phyloP scores from a whole-genome alignment of 164 flowering plant species.

The Cinnamomum chago region DNA sequence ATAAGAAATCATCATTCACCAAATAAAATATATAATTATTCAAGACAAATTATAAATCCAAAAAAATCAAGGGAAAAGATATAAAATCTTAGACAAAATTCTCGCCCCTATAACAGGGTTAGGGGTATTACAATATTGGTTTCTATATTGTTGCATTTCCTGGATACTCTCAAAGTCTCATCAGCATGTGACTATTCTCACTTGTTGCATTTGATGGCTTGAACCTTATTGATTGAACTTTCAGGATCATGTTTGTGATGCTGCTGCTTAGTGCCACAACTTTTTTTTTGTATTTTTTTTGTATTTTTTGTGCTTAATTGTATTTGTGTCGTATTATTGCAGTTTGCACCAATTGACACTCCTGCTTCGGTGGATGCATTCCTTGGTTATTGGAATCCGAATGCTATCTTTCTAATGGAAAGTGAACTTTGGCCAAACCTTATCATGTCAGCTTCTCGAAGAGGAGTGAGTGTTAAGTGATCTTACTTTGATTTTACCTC shows the following conservation, averaged over 20 bases:
- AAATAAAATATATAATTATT: too few relatives aligned
- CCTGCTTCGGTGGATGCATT: constrained; percentile 68
- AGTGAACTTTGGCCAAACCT: constrained; percentile 98
- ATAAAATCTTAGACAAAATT: too few relatives aligned
- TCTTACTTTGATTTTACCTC: too few relatives aligned
- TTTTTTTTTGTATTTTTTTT: not conserved
- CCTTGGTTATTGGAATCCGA: constrained; percentile 83
- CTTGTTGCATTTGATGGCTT: not conserved
- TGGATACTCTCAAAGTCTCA: not conserved
- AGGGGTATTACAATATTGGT: not conserved
- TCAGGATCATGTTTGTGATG: not conserved
- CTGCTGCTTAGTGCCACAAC: not conserved
- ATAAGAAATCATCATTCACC: too few relatives aligned
- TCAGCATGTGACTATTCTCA: not conserved
- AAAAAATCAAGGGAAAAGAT: too few relatives aligned
- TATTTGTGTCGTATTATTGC: constrained; percentile 10
- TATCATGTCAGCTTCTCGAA: constrained; percentile 60
- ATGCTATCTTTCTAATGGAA: constrained; percentile 70
- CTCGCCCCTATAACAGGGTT: too few relatives aligned
- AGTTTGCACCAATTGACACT: constrained; percentile 89
- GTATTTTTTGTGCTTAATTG: not conserved
- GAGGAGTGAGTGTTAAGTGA: constrained; percentile 51
- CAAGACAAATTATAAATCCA: too few relatives aligned
- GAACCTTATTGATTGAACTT: not conserved
- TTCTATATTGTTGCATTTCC: not conserved